A percentile compares a stretch with the other conserved stretches of the same genome.
Evolutionary conservation across 371 early-diverging fungal species (phyloP).

Genomic region (Blastocladiella emersonii): DNA sequence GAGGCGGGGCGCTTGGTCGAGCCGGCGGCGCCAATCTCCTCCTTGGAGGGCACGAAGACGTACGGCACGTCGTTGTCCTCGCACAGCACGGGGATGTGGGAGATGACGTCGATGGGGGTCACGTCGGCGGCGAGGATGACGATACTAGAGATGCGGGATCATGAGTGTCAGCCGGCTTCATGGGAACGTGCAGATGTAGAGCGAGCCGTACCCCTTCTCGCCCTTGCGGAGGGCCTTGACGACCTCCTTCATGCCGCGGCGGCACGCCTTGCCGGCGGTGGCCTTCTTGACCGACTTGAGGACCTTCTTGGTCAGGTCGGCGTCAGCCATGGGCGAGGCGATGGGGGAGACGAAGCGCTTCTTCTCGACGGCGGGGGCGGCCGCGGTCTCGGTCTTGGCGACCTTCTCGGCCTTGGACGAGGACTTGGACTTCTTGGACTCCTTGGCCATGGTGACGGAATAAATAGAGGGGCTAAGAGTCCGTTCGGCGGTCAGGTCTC

Average conservation of each 20-base stretch:
- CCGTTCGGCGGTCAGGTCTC: too few species aligned
- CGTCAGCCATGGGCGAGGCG: slow-evolving; percentile 83
- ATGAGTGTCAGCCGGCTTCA: background rate
- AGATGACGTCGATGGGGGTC: slow-evolving; percentile 93
- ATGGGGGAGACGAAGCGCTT: slow-evolving; percentile 49
- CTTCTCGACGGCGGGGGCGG: slow-evolving; percentile 13
- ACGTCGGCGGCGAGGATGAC: slow-evolving; percentile 93
- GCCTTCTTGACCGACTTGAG: slow-evolving; percentile 87
- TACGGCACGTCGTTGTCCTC: slow-evolving; percentile 93
- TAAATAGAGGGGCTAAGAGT: too few species aligned
- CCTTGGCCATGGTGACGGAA: slow-evolving; percentile 38
- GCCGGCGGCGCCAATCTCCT: slow-evolving; percentile 80
- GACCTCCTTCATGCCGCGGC: slow-evolving; percentile 95
- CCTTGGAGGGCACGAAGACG: slow-evolving; percentile 85
- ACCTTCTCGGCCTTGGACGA: slow-evolving; percentile 22
- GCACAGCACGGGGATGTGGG: slow-evolving; percentile 95
- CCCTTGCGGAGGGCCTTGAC: slow-evolving; percentile 91
- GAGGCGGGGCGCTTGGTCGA: slow-evolving; percentile 90
- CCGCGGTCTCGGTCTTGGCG: slow-evolving; percentile 15
- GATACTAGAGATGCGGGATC: slow-evolving; percentile 29
- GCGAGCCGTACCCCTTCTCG: slow-evolving; percentile 55
- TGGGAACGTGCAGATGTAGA: slow-evolving; percentile 3
- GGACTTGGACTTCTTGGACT: slow-evolving; percentile 31
- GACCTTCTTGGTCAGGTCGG: slow-evolving; percentile 81
- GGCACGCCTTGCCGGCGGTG: slow-evolving; percentile 74